Conservation (phyloP, 345 rosid species). For the Rhizophora mangle region DNA sequence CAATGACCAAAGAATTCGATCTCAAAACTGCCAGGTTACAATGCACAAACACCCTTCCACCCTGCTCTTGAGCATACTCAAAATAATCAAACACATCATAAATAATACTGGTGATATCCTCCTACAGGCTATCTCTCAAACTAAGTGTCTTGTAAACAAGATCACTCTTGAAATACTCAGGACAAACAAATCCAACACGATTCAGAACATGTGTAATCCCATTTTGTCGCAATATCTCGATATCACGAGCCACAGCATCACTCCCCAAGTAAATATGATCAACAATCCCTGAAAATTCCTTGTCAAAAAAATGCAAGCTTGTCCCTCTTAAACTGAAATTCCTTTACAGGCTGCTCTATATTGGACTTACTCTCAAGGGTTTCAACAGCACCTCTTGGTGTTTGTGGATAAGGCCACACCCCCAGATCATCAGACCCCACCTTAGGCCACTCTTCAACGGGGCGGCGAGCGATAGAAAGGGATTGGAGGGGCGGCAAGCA, state of each 20-base stretch:
- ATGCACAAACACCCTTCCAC: constrained; percentile 64
- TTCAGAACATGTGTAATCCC: constrained; percentile 74
- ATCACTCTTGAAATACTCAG: constrained; percentile 69
- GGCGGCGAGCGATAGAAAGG: constrained; percentile 44
- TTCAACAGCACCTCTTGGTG: constrained; percentile 46
- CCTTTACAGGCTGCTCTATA: constrained; percentile 34
- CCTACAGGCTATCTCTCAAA: constrained; percentile 63
- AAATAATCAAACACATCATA: constrained; percentile 79
- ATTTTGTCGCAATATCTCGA: constrained; percentile 50
- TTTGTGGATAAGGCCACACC: constrained; percentile 68
- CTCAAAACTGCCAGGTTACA: constrained; percentile 69
- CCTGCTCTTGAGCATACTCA: constrained; percentile 67
- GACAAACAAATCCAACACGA: constrained; percentile 72
- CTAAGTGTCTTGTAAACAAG: constrained; percentile 74
- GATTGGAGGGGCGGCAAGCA: constrained; percentile 62
- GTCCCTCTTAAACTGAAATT: constrained; percentile 59
- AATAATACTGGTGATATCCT: constrained; percentile 69
- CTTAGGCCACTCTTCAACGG: constrained; percentile 65
- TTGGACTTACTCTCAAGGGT: constrained; percentile 22
- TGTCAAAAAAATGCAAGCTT: constrained; percentile 63
- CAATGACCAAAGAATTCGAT: constrained; percentile 66
- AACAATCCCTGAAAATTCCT: constrained; percentile 68
- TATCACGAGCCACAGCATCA: constrained; percentile 70
- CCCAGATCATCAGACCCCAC: constrained; percentile 77
- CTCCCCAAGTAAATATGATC: constrained; percentile 65